Conservation (phyloP, 208 protist species). For the Crithidia expoeki region DNA sequence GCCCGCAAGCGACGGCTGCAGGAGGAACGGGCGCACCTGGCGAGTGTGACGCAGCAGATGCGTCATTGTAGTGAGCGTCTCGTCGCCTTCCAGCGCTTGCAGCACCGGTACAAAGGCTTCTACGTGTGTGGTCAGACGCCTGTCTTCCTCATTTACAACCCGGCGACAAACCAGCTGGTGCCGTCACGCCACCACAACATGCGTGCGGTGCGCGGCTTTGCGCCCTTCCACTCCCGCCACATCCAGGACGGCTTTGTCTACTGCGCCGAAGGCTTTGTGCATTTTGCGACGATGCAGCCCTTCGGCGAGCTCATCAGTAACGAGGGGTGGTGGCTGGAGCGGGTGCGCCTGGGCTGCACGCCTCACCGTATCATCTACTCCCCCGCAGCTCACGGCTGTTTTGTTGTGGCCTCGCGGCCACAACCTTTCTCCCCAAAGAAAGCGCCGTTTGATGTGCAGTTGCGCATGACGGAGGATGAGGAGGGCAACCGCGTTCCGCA, state of each 20-base stretch:
- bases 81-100: slow-evolving; percentile 51
- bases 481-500: slow-evolving; percentile 57
- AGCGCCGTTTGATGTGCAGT: slow-evolving; percentile 85
- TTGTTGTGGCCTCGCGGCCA: slow-evolving; percentile 68
- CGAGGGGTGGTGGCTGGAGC: slow-evolving; percentile 71
- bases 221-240: slow-evolving; percentile 63
- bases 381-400: slow-evolving; percentile 66
- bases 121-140: slow-evolving; percentile 90
- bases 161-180: slow-evolving; percentile 55
- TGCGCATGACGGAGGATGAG: slow-evolving; percentile 56
- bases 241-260: slow-evolving; percentile 70
- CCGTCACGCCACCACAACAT: slow-evolving; percentile 60
- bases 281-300: slow-evolving; percentile 74
- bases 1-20: slow-evolving; percentile 65
- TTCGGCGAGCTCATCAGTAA: slow-evolving; percentile 49
- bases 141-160: slow-evolving; percentile 76
- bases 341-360: slow-evolving; percentile 73
- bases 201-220: slow-evolving; percentile 75
- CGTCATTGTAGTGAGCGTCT: slow-evolving; percentile 74
- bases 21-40: slow-evolving; percentile 56
- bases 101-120: slow-evolving; percentile 47
- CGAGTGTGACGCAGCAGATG: slow-evolving; percentile 65
- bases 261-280: slow-evolving; percentile 81
- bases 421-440: slow-evolving; percentile 67
- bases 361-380: slow-evolving; percentile 83